phyloP scores from a whole-genome alignment of 768 basidiomycete genomes.

The Boletus speciosus region DNA sequence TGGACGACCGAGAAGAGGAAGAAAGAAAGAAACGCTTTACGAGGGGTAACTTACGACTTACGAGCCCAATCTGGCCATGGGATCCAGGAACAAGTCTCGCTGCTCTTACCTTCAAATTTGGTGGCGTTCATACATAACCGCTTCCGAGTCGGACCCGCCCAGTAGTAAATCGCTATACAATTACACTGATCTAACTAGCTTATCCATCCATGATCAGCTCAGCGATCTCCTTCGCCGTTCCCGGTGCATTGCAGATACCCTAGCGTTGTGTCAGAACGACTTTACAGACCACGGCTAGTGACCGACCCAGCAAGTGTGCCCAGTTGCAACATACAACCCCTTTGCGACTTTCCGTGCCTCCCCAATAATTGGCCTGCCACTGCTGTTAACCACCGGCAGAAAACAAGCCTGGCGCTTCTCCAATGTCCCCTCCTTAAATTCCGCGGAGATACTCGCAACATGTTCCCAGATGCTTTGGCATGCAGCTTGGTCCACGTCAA shows the following conservation, averaged over 20 bases:
- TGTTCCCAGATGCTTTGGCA: conserved; percentile 55
- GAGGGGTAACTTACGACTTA: background rate
- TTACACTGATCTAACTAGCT: too few species aligned
- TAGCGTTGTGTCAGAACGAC: conserved; percentile 23
- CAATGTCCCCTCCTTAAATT: conserved; percentile 51
- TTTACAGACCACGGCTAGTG: background rate
- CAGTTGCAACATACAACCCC: conserved; percentile 69
- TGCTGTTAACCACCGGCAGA: conserved; percentile 57
- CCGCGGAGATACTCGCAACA: conserved; percentile 58
- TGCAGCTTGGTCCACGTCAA: conserved; percentile 51
- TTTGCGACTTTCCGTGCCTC: conserved; percentile 51
- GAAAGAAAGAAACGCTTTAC: background rate
- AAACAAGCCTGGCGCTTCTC: conserved; percentile 71
- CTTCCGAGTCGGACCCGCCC: conserved; percentile 14
- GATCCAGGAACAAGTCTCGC: conserved; percentile 6
- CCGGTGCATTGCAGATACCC: conserved; percentile 83
- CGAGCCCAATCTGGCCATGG: too few species aligned
- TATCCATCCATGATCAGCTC: conserved; percentile 67
- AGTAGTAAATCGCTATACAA: too few species aligned
- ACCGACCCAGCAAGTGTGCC: conserved; percentile 78
- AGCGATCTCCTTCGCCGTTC: conserved; percentile 69
- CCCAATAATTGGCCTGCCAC: conserved; percentile 70
- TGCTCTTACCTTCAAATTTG: background rate
- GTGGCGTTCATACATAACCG: background rate
- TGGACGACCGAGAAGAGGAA: background rate